Percentiles rank a stretch among this genome's conserved stretches.
These are phyloP conservation scores for Achaetomium macrosporum DNA, from an alignment of 2,329 filamentous ascomycete species.

Conservation along the genomic window DNA sequence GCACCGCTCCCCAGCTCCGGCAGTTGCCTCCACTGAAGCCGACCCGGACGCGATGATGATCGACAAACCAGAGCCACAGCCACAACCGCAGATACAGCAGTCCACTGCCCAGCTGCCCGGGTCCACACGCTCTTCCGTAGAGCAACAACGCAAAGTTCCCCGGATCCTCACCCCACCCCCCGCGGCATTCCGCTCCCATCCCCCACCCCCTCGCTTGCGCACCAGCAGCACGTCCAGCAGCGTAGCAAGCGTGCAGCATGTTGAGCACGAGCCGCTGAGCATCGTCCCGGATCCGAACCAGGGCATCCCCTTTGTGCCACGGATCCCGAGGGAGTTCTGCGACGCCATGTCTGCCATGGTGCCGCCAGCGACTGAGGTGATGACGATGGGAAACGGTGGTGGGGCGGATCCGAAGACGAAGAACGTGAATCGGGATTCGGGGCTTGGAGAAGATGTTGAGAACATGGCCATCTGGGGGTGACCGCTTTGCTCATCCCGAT, in stretches of 20 bases:
- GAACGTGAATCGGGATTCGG: slow-evolving; percentile 11
- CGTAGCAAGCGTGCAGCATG: background rate
- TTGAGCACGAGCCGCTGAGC: slow-evolving; percentile 30
- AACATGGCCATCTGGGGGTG: slow-evolving; percentile 15
- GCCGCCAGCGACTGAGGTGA: background rate
- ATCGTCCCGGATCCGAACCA: slow-evolving; percentile 42
- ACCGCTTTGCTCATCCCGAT: background rate
- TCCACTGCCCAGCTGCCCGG: no score
- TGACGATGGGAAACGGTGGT: background rate
- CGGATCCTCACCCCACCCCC: slow-evolving; percentile 9
- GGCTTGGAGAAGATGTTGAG: slow-evolving; percentile 15
- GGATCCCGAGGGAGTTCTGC: slow-evolving; percentile 32
- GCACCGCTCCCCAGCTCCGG: background rate
- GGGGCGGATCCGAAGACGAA: background rate
- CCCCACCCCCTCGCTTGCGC: slow-evolving; percentile 6
- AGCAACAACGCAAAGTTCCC: background rate
- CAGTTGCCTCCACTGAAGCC: background rate
- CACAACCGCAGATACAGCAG: background rate
- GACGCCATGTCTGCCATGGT: slow-evolving; percentile 5
- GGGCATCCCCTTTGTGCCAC: slow-evolving; percentile 41
- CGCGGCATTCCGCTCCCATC: background rate
- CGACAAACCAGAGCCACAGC: slow-evolving; percentile 11
- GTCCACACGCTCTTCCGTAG: background rate
- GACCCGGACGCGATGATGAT: slow-evolving; percentile 21
- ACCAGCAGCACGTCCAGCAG: background rate